Evolutionary conservation across 2,329 filamentous ascomycete species (phyloP).

Genomic region (Fusarium armeniacum): DNA sequence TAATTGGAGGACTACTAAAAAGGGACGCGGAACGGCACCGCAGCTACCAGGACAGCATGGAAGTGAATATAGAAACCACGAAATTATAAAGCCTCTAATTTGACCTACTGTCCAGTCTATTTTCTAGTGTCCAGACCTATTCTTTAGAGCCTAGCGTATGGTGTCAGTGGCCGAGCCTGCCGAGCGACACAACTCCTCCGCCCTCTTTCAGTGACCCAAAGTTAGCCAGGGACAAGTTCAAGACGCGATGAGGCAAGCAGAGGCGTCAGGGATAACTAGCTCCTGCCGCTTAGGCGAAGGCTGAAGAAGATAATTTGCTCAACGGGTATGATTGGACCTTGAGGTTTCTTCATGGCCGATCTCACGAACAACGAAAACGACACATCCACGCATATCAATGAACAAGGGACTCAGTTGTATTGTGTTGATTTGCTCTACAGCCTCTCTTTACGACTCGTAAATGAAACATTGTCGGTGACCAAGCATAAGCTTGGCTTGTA

Average conservation of each 20-base stretch:
- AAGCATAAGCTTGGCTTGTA: not conserved
- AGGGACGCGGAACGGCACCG: too few relatives aligned
- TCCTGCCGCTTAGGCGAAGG: not conserved
- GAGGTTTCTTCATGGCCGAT: not conserved
- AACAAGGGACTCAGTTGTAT: too few relatives aligned
- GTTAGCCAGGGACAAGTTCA: not conserved
- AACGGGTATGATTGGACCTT: not conserved
- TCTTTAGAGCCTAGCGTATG: not conserved
- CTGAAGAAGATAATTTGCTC: not conserved
- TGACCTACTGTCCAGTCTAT: not conserved
- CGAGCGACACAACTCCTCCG: not conserved
- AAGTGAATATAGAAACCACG: not conserved
- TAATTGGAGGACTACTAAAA: too few relatives aligned
- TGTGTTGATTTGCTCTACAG: not conserved
- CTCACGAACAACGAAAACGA: not conserved
- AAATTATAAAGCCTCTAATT: not conserved
- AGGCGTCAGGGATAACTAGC: not conserved
- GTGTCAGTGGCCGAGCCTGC: not conserved
- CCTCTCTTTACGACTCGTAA: slow-evolving; percentile 7
- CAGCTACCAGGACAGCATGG: not conserved
- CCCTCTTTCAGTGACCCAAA: not conserved
- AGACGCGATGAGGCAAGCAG: not conserved
- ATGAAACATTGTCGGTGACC: not conserved
- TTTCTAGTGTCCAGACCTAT: not conserved
- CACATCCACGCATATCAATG: not conserved